phyloP scores from a whole-genome alignment of 768 basidiomycete genomes.

The Lepiota brunneoincarnata region DNA sequence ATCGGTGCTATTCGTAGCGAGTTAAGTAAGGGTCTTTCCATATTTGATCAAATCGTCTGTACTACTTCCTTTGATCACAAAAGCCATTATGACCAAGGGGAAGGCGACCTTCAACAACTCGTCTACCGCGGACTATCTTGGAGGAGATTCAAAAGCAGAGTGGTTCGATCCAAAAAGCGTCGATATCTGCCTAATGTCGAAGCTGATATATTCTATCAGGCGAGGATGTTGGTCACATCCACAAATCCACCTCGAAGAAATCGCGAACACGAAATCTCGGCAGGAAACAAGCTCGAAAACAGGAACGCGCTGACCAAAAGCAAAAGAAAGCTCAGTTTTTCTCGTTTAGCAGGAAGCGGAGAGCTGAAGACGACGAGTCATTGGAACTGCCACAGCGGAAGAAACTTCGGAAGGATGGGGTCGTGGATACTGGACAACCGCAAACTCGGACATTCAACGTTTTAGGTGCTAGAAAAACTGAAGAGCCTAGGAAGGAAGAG shows the following conservation, averaged over 20 bases:
- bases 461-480: not conserved
- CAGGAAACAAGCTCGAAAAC: slow-evolving; percentile 65
- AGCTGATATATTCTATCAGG: not conserved
- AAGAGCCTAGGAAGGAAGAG: not conserved
- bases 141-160: slow-evolving; percentile 3
- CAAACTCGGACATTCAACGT: not conserved
- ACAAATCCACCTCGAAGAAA: not conserved
- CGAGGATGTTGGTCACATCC: not conserved
- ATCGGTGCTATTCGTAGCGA: too few species aligned
- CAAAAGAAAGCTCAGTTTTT: slow-evolving; percentile 63
- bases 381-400: slow-evolving; percentile 48
- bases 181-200: not conserved
- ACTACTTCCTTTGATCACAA: not conserved
- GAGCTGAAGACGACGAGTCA: slow-evolving; percentile 40
- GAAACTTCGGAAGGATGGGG: slow-evolving; percentile 32
- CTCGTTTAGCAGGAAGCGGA: slow-evolving; percentile 36
- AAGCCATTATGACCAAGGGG: not conserved
- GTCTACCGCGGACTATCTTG: not conserved
- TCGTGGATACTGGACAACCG: not conserved
- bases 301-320: slow-evolving; percentile 57
- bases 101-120: slow-evolving; percentile 4
- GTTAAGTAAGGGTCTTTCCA: not conserved
- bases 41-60: not conserved
- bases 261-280: slow-evolving; percentile 20
- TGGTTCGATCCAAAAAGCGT: not conserved